These are phyloP conservation scores for Sechiopsis laciniata DNA, from an alignment of 306 rosid genomes.

Conservation along the genomic window DNA sequence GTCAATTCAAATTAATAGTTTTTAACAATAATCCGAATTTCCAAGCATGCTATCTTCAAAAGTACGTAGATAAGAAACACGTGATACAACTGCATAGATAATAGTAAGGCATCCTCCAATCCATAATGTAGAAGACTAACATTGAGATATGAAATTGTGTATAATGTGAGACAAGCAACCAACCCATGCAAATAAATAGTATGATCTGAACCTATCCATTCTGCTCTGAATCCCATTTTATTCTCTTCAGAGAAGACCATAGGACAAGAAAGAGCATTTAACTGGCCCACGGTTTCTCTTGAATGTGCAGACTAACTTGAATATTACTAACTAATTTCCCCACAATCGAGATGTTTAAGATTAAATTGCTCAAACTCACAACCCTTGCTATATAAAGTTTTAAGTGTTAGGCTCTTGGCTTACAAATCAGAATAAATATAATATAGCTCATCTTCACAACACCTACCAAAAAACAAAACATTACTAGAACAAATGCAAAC, in stretches of 20 bases:
- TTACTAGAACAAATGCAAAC: slow-evolving; percentile 6
- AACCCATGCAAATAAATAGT: neutral
- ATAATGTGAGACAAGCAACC: neutral
- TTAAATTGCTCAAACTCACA: neutral
- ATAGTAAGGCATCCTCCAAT: neutral
- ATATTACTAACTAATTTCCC: neutral
- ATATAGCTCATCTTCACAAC: slow-evolving; percentile 11
- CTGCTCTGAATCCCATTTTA: neutral
- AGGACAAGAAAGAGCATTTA: neutral
- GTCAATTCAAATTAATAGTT: neutral
- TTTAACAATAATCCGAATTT: slow-evolving; percentile 1
- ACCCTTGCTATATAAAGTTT: neutral
- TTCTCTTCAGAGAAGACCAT: slow-evolving; percentile 7
- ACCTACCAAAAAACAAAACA: neutral
- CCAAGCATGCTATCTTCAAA: slow-evolving; percentile 19
- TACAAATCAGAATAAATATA: neutral
- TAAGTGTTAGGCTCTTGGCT: no score
- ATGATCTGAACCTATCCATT: neutral
- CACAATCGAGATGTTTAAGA: neutral
- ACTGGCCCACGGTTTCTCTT: neutral
- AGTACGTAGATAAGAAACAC: slow-evolving; percentile 3
- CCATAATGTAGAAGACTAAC: neutral
- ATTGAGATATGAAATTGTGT: neutral
- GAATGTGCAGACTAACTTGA: neutral
- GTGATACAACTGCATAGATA: neutral